phyloP scores from a whole-genome alignment of 306 rosid species.

The Cicer cuneatum region DNA sequence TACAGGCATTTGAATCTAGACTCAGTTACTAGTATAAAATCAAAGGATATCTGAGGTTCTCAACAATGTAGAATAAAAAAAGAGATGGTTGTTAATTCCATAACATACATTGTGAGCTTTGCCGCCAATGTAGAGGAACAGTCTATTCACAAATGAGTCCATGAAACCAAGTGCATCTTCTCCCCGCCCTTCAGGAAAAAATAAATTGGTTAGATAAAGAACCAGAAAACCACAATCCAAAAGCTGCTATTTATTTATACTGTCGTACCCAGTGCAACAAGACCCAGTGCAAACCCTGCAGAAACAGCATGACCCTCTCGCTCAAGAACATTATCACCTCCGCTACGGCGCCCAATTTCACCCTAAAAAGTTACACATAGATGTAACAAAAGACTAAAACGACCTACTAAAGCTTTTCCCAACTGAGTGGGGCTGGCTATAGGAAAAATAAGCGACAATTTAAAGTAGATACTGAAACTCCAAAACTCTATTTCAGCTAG shows the following conservation, averaged over 20 bases:
- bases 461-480: constrained; percentile 32
- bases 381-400: constrained; percentile 18
- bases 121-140: constrained; percentile 85
- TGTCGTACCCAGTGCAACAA: constrained; percentile 84
- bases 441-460: constrained; percentile 29
- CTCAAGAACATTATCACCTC: constrained; percentile 97
- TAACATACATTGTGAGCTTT: constrained; percentile 70
- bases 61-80: constrained; percentile 6
- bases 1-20: constrained; percentile 21
- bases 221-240: constrained; percentile 38
- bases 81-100: constrained; percentile 26
- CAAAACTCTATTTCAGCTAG: constrained; percentile 26
- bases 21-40: neutral
- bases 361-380: constrained; percentile 54
- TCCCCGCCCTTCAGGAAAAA: constrained; percentile 81
- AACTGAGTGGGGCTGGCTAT: neutral
- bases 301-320: constrained; percentile 99
- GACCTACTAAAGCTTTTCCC: neutral
- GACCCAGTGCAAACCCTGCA: constrained; percentile 96
- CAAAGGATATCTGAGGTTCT: neutral
- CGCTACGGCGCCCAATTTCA: constrained; percentile 94
- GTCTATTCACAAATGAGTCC: constrained; percentile 77
- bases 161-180: constrained; percentile 82
- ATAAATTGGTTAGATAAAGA: constrained; percentile 49
- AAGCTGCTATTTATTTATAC: constrained; percentile 29